These are phyloP conservation scores for Albugo candida DNA, from an alignment of 352 stramenopile genomes.

Conservation along the genomic window DNA sequence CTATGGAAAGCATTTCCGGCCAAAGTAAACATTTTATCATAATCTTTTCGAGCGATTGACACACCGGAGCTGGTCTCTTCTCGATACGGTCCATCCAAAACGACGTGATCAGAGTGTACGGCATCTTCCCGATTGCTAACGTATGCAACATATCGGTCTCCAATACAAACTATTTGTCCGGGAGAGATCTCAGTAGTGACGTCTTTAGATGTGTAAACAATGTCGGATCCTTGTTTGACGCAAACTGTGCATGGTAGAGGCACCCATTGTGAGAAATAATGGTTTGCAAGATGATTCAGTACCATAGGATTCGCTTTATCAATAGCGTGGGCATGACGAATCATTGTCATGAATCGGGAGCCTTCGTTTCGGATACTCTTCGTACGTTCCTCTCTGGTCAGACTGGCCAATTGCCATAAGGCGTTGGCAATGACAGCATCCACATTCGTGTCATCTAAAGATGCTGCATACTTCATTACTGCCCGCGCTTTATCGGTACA, in stretches of 20 bases:
- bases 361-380: conserved; percentile 72
- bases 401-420: conserved; percentile 79
- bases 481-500: conserved; percentile 70
- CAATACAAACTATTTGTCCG: conserved; percentile 87
- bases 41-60: conserved; percentile 71
- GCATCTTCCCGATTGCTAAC: conserved; percentile 46
- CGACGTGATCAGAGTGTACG: conserved; percentile 39
- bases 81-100: conserved; percentile 61
- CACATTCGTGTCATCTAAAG: conserved; percentile 82
- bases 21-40: conserved; percentile 81
- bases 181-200: conserved; percentile 73
- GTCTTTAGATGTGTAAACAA: conserved; percentile 75
- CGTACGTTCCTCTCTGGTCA: conserved; percentile 47
- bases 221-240: conserved; percentile 65
- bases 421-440: conserved; percentile 87
- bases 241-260: conserved; percentile 73
- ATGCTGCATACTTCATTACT: conserved; percentile 71
- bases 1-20: conserved; percentile 76
- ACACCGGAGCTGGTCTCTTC: conserved; percentile 40
- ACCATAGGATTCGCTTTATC: conserved; percentile 81
- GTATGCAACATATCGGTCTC: conserved; percentile 81
- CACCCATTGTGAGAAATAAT: conserved; percentile 97
- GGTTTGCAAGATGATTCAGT: conserved; percentile 94
- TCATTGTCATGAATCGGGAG: conserved; percentile 81
- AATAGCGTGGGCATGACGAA: conserved; percentile 78